Percentiles rank a stretch among this genome's conserved stretches.
Conservation (phyloP, 371 early-diverging fungal genomes). For the Globomyces sp. region DNA sequence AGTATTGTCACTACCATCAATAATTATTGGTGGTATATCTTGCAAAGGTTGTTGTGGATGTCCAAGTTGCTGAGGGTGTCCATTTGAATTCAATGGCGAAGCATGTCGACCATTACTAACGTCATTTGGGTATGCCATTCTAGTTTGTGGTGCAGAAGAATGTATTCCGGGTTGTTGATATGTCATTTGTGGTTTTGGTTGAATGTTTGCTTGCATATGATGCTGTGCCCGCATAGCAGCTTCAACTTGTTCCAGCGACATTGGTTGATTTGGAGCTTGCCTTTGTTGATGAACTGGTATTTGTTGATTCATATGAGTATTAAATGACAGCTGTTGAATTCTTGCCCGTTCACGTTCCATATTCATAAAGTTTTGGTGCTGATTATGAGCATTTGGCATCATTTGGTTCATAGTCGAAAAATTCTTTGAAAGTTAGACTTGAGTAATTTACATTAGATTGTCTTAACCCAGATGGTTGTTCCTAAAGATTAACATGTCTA, state of each 20-base stretch:
- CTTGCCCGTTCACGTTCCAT: background rate
- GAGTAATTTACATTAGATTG: conserved; percentile 18
- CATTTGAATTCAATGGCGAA: background rate
- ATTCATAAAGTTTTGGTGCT: too few species aligned
- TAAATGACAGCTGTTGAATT: conserved; percentile 1
- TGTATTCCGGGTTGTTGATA: conserved; percentile 16
- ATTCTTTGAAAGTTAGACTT: conserved; percentile 11
- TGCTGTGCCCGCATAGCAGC: conserved; percentile 33
- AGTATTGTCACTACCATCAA: background rate
- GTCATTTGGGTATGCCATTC: conserved; percentile 4
- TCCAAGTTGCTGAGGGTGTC: background rate
- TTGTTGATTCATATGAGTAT: background rate
- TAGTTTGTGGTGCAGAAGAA: conserved; percentile 25
- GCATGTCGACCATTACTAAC: background rate
- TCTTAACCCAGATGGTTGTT: conserved; percentile 4
- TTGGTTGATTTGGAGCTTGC: conserved; percentile 15
- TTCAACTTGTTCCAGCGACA: conserved; percentile 54
- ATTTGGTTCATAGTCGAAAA: too few species aligned
- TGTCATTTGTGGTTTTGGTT: conserved; percentile 18
- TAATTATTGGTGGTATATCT: too few species aligned
- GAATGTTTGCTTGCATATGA: background rate
- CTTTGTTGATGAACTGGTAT: conserved; percentile 17
- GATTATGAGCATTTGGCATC: too few species aligned
- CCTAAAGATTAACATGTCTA: background rate
- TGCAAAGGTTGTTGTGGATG: background rate